Percentiles rank a stretch among this genome's conserved stretches.
These are phyloP conservation scores for Neoarthrinium moseri DNA, from an alignment of 2,329 filamentous ascomycete species.

Conservation along the genomic window DNA sequence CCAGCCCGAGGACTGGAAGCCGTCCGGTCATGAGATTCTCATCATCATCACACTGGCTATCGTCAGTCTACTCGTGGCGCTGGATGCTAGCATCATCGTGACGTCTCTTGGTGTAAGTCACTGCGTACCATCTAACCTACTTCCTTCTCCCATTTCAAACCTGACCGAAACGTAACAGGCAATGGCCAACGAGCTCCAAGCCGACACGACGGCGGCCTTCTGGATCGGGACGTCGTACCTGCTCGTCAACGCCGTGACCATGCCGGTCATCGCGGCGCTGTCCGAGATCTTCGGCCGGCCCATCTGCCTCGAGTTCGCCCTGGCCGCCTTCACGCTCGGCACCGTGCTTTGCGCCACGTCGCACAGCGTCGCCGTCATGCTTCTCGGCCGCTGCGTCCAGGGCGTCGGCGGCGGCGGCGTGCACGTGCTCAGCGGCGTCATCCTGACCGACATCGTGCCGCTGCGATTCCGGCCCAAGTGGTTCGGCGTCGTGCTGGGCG, in stretches of 20 bases:
- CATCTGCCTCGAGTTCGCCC: slow-evolving; percentile 23
- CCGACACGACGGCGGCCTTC: slow-evolving; percentile 24
- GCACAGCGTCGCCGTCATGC: slow-evolving; percentile 26
- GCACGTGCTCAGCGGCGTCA: slow-evolving; percentile 33
- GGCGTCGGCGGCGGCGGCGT: slow-evolving; percentile 37
- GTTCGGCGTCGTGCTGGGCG: slow-evolving; percentile 32
- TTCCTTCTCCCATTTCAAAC: too few species aligned
- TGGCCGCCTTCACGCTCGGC: slow-evolving; percentile 37
- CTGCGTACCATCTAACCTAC: too few species aligned
- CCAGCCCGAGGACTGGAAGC: slow-evolving; percentile 20
- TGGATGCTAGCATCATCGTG: slow-evolving; percentile 10
- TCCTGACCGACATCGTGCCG: slow-evolving; percentile 38
- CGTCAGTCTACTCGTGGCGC: slow-evolving; percentile 5
- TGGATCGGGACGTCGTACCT: slow-evolving; percentile 28
- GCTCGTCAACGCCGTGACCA: slow-evolving; percentile 24
- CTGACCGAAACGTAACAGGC: slow-evolving; percentile 15
- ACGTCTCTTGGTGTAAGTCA: slow-evolving; percentile 10
- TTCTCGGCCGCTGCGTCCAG: slow-evolving; percentile 32
- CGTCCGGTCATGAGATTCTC: slow-evolving; percentile 8
- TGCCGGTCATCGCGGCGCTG: slow-evolving; percentile 28
- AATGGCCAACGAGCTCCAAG: slow-evolving; percentile 22
- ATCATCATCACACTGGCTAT: slow-evolving; percentile 11
- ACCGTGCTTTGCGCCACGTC: slow-evolving; percentile 34
- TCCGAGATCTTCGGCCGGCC: slow-evolving; percentile 31
- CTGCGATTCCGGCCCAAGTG: slow-evolving; percentile 35